Conservation (phyloP, 2,329 filamentous ascomycete genomes). For the Diplocarpon rosae region DNA sequence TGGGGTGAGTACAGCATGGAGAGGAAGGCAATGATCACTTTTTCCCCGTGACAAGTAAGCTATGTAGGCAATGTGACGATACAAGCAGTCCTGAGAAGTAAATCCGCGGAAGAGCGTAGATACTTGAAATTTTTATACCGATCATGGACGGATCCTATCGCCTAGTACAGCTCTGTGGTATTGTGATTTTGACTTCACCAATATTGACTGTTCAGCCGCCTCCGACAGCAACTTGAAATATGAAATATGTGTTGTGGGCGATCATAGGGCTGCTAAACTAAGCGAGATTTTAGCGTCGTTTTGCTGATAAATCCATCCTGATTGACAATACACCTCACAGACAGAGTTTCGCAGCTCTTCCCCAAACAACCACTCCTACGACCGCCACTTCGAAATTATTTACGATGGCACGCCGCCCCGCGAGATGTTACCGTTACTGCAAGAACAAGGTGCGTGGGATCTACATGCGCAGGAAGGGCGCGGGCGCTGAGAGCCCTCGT, state of each 20-base stretch:
- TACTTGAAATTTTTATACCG: too few species aligned
- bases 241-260: conserved; percentile 8
- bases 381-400: conserved; percentile 46
- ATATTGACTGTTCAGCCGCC: conserved; percentile 1
- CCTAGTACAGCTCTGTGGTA: neutral
- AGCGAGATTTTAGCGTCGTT: conserved; percentile 5
- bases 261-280: neutral
- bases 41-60: too few species aligned
- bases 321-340: neutral
- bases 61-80: too few species aligned
- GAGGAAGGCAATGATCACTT: too few species aligned
- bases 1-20: too few species aligned
- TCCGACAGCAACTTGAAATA: neutral
- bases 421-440: conserved; percentile 99
- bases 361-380: conserved; percentile 32
- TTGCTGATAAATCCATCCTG: conserved; percentile 10
- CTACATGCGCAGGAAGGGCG: conserved; percentile 1
- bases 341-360: conserved; percentile 10
- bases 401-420: conserved; percentile 99
- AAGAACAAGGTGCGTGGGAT: conserved; percentile 89
- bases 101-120: too few species aligned
- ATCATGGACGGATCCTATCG: too few species aligned
- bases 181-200: conserved; percentile 4
- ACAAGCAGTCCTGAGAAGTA: too few species aligned
- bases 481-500: neutral